Conservation (phyloP, 495 filamentous ascomycete species). For the Penicillium daleae region DNA sequence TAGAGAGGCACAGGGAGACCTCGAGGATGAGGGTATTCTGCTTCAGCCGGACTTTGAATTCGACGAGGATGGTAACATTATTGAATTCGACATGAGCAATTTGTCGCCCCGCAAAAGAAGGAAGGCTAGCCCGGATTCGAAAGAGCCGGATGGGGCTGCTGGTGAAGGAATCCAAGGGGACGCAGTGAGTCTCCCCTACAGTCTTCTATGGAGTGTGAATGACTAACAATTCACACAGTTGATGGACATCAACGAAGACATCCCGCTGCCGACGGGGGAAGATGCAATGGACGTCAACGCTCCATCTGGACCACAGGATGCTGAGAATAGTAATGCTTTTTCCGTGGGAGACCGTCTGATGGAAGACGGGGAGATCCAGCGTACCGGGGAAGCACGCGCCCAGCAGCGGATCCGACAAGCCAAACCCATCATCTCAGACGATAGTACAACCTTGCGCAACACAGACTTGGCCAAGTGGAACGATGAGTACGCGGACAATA, state of each 20-base stretch:
- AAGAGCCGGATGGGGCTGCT: background rate
- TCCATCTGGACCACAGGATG: background rate
- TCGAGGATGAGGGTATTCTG: constrained; percentile 54
- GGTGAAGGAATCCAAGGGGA: background rate
- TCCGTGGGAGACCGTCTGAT: background rate
- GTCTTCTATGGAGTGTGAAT: background rate
- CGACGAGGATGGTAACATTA: constrained; percentile 65
- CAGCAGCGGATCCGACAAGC: constrained; percentile 3
- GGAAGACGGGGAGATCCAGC: background rate
- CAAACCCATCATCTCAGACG: constrained; percentile 34
- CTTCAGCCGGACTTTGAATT: constrained; percentile 69
- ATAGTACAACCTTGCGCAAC: constrained; percentile 48
- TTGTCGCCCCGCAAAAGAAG: constrained; percentile 22
- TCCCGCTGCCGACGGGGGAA: background rate
- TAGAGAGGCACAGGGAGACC: constrained; percentile 18
- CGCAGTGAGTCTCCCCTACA: constrained; percentile 27
- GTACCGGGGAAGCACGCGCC: constrained; percentile 7
- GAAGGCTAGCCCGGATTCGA: background rate
- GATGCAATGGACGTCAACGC: background rate
- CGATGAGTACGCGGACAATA: constrained; percentile 59
- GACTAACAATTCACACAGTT: background rate
- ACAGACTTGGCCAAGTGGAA: constrained; percentile 61
- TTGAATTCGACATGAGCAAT: constrained; percentile 36
- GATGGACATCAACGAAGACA: background rate
- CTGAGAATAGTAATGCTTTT: background rate